Base-by-base conservation (phyloP, 1,284 basidiomycete genomes). In the Violaceomyces palustris region DNA sequence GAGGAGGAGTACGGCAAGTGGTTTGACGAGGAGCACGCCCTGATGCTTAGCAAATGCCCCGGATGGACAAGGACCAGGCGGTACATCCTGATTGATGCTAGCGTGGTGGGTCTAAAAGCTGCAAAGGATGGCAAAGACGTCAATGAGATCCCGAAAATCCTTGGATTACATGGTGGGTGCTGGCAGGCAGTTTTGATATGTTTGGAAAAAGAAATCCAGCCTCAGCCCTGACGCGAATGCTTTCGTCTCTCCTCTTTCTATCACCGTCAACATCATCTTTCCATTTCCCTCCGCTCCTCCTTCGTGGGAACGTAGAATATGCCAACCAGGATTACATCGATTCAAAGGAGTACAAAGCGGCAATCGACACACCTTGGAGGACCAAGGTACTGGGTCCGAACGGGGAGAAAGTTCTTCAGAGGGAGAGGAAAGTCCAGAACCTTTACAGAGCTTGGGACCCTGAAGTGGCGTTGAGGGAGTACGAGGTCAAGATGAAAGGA, bases 41-140 rank as follows among this genome's bases (percentile, higher is more conserved):
- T 50, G 3, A 38, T 62, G 31, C 36, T 72, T 6, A 32, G 26
- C 23, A 52, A 59, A 15, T 42, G 68, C 11, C 35, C 37, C 6
- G 70, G 67, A 4, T 69, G 69, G 69, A 51, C 31, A 8, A 31
- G 70, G 11, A 63, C 56, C 3, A 28, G 67, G 3, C 26, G 65
- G 2, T 66, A 64, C 35, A 51, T 54, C 4, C 46, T 73, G 17
- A 39, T 64, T 31, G 70, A 73, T 29, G 50, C 49, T 28, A 49
- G 49, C 1, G 38, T 60, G 2, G 50, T 36, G 7, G 56, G 56
- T 3, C 42, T 8, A 1, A 14, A 26, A 0, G 61, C 61, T 0
- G 23, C 61, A 15, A 42, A 61, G n/a, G 28, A 28, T 1, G 37
- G 40, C 2, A 38, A 35, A 21, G 32, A 56, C 25, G 40, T 48